phyloP scores from a whole-genome alignment of 2,329 filamentous ascomycete species.

The Xylariaceae sp. region DNA sequence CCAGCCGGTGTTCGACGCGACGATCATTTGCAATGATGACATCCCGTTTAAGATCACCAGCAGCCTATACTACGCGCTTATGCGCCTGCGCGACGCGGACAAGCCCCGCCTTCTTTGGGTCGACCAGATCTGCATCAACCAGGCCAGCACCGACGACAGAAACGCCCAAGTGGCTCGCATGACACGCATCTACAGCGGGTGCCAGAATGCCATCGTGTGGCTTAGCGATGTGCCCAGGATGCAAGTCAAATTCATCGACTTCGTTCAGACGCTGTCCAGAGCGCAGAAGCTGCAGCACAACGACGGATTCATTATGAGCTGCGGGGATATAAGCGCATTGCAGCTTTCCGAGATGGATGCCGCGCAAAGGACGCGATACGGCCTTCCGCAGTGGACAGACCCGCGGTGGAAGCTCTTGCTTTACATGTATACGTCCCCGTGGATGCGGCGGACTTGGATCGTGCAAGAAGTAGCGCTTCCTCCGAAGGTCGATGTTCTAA shows the following conservation, averaged over 20 bases:
- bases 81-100: slow-evolving; percentile 9
- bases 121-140: no score
- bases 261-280: slow-evolving; percentile 6
- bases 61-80: slow-evolving; percentile 7
- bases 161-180: slow-evolving; percentile 7
- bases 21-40: slow-evolving; percentile 9
- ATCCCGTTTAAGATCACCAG: slow-evolving; percentile 10
- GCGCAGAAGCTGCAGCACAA: slow-evolving; percentile 10
- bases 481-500: slow-evolving; percentile 6
- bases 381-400: slow-evolving; percentile 6
- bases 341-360: slow-evolving; percentile 11
- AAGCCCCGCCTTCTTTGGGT: slow-evolving; percentile 2
- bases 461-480: slow-evolving; percentile 11
- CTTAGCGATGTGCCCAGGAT: slow-evolving; percentile 8
- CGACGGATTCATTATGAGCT: slow-evolving; percentile 6
- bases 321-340: slow-evolving; percentile 6
- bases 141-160: slow-evolving; percentile 3
- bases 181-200: slow-evolving; percentile 9
- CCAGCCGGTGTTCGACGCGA: slow-evolving; percentile 6
- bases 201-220: slow-evolving; percentile 10
- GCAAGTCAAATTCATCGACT: slow-evolving; percentile 4
- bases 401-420: slow-evolving; percentile 9
- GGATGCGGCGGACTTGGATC: slow-evolving; percentile 13
- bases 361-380: slow-evolving; percentile 7
- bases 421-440: slow-evolving; percentile 8